Evolutionary conservation across 768 basidiomycete genomes (phyloP), one percentile per base, ranked within the genome.

Genomic region (Psilocybe cubensis): DNA sequence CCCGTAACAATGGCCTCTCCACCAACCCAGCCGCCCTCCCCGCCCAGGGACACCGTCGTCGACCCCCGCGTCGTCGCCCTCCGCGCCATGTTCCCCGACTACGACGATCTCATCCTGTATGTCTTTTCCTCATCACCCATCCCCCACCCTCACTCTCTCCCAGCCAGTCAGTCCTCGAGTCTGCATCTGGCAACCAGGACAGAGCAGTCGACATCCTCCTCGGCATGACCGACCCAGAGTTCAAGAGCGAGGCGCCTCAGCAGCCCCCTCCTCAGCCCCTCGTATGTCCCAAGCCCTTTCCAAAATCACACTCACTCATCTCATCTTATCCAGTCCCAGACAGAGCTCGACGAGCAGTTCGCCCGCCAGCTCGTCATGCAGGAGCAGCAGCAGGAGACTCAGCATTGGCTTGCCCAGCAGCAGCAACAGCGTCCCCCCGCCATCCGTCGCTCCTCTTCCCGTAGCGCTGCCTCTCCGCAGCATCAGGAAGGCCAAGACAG

Each of bases 211-310:
- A 94, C 63, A 74, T 79, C 1, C 77, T 95, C 8, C 81, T 95
- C 6, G 88, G 87, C 9, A 94, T 95, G 92, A 92, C 81, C 72
- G 93, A 95, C 72, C 92, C 92, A 1, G 79, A 86, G 6, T 93
- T 89, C 66, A 78, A 67, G 54, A 72, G 74, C 44, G 77, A 85
- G 3, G 67, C 76, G 12, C 62, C 57, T 60, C 47, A 43, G 4
- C 63, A 52, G n/a, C 56, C 58, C n/a, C 59, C 62, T 3, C 60
- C 57, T 43, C 44, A 57, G n/a, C 67, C 69, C 54, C 54, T 71
- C 57, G 58, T 70, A 59, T 63, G 75, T 74, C 20, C 43, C 43
- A 23, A 18, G 4, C 25, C 11, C 4, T 23, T 23, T 53, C 43
- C 23, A 38, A 9, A 44, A 49, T 21, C 62, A 59, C 41, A 24